phyloP scores from a whole-genome alignment of 2,329 filamentous ascomycete species.

The Pseudocercospora fuligena region DNA sequence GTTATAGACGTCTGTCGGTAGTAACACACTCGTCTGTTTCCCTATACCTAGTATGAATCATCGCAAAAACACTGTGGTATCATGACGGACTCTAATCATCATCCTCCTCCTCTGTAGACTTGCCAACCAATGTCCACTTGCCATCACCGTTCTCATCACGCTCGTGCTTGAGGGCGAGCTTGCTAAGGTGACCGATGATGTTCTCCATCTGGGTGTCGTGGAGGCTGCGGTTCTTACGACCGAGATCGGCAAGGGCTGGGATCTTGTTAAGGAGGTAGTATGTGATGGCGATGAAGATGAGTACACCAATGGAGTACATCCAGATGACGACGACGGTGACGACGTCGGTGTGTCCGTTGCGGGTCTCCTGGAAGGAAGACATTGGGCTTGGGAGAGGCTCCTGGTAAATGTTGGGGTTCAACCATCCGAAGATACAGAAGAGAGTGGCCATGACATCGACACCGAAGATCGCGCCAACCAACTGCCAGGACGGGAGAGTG shows the following conservation, averaged over 20 bases:
- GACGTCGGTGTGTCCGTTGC: constrained; percentile 60
- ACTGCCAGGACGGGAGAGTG: constrained; percentile 76
- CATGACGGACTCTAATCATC: constrained; percentile 49
- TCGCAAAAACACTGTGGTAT: constrained; percentile 32
- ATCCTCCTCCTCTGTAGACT: constrained; percentile 53
- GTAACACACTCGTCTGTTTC: constrained; percentile 30
- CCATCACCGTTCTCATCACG: constrained; percentile 52
- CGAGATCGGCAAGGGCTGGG: constrained; percentile 64
- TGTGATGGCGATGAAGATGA: constrained; percentile 68
- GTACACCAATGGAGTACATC: constrained; percentile 69
- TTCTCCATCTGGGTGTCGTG: constrained; percentile 70
- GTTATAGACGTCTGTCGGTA: constrained; percentile 30
- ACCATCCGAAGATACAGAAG: constrained; percentile 77
- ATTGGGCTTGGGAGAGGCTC: constrained; percentile 49
- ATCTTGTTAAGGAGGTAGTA: constrained; percentile 67
- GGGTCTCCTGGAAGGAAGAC: constrained; percentile 39
- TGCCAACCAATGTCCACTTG: constrained; percentile 52
- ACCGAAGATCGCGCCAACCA: constrained; percentile 71
- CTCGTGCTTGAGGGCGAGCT: constrained; percentile 66
- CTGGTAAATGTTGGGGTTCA: constrained; percentile 59
- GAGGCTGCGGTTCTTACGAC: constrained; percentile 64
- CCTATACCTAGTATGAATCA: constrained; percentile 26
- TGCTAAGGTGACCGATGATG: constrained; percentile 67
- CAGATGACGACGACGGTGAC: constrained; percentile 69
- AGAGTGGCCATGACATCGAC: constrained; percentile 74